Evolutionary conservation across 768 basidiomycete species (phyloP), one percentile per base, ranked within the genome.

Genomic region (Pleurotus eryngii): DNA sequence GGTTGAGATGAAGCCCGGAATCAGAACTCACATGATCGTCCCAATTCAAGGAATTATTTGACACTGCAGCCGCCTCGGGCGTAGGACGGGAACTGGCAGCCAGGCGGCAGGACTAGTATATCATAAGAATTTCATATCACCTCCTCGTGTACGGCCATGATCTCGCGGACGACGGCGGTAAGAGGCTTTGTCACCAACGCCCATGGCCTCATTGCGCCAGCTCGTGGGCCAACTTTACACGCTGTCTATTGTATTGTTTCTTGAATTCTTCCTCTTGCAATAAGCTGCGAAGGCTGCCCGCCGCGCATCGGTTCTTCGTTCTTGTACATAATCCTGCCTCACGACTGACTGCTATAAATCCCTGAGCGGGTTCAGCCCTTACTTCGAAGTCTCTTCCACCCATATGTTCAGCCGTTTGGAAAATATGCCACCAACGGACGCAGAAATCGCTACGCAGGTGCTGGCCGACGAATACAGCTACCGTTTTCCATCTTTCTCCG

Each of bases 401-500:
- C 42, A 57, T 61, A 86, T 87, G 86, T 89, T 86, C 74, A 82
- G 74, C 70, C 79, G 80, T 60, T 81, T 85, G 64, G 79, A 86
- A 59, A 74, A 75, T 50, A 84, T 82, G 77, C 71, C 80, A 58
- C 86, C 87, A 38, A 82, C 80, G 56, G 89, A 90, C 61, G 83
- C 85, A 46, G 87, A 90, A 62, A 74, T 90, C 5, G 89, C 89
- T 47, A 84, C 81, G 30, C 83, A 89, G 67, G 77, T 86, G 11
- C 76, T 93, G 63, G 70, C 74, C 46, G 90, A 92, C 60, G 91
- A 93, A 73, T 75, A 80, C 38, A 76, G 61, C 61, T 86, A 83
- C 65, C 86, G 88, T 50, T 92, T 92, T 64, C 74, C 81, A 0
- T 80, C 87, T 20, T 93, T 93, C 71, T 81, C 82, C 27, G 84